Percentiles rank a stretch among this genome's conserved stretches.
Evolutionary conservation across 2,329 filamentous ascomycete genomes (phyloP).

Genomic region (Dactylonectria estremocensis): DNA sequence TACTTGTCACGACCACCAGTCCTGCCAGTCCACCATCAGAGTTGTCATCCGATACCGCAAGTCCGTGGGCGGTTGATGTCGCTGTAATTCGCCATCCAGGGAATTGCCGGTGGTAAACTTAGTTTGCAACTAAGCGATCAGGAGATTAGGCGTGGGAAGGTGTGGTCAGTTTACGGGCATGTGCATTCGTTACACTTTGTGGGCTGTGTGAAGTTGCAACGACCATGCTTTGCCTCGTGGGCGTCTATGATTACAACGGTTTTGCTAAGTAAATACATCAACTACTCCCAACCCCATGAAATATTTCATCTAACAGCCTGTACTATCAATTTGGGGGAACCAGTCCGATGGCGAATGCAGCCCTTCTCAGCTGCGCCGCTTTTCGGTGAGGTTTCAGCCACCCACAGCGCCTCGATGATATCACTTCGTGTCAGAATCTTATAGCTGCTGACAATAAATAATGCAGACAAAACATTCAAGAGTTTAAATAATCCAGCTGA

Average conservation of each 20-base stretch:
- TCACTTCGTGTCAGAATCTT: too few relatives aligned
- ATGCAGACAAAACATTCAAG: too few relatives aligned
- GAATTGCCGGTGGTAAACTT: background rate
- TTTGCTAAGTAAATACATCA: too few relatives aligned
- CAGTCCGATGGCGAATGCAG: too few relatives aligned
- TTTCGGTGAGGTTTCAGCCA: too few relatives aligned
- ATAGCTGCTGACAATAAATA: too few relatives aligned
- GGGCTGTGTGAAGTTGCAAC: background rate
- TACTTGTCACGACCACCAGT: background rate
- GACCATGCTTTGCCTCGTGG: background rate
- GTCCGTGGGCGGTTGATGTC: slow-evolving; percentile 2
- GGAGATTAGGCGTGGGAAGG: background rate
- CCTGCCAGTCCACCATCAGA: background rate
- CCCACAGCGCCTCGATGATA: too few relatives aligned
- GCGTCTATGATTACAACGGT: background rate
- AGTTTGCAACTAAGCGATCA: slow-evolving; percentile 12
- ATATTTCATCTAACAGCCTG: too few relatives aligned
- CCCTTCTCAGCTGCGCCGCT: too few relatives aligned
- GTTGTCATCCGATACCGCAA: slow-evolving; percentile 6
- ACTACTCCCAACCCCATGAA: too few relatives aligned
- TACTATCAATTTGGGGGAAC: too few relatives aligned
- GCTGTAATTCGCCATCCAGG: background rate
- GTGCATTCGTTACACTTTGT: background rate
- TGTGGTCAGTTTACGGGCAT: background rate
- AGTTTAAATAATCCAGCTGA: too few relatives aligned